phyloP scores from a whole-genome alignment of 495 filamentous ascomycete species.

The Xylaria cubensis region DNA sequence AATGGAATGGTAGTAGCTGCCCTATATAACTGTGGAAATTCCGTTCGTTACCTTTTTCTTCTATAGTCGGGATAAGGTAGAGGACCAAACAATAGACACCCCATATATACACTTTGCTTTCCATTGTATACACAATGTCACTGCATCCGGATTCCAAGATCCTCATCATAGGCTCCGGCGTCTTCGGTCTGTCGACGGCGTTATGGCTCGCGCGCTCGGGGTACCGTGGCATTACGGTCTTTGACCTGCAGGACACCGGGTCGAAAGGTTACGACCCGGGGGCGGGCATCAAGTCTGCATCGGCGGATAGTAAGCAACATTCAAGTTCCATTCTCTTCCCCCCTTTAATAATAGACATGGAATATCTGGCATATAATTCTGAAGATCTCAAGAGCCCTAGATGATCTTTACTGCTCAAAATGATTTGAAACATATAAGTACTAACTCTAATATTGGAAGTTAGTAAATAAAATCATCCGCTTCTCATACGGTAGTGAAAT shows the following conservation, averaged over 20 bases:
- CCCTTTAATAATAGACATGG: not conserved
- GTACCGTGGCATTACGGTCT: slow-evolving; percentile 49
- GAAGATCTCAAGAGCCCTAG: not conserved
- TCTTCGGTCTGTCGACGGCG: slow-evolving; percentile 52
- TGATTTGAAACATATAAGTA: not conserved
- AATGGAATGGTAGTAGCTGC: not conserved
- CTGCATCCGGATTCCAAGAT: slow-evolving; percentile 36
- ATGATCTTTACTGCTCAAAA: not conserved
- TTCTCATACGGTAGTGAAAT: slow-evolving; percentile 48
- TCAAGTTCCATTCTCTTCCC: not conserved
- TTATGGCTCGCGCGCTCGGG: slow-evolving; percentile 50
- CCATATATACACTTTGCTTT: too few relatives aligned
- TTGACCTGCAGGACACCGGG: slow-evolving; percentile 48
- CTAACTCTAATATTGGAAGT: not conserved
- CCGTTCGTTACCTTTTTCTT: not conserved
- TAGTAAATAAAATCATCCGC: slow-evolving; percentile 54
- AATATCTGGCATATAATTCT: not conserved
- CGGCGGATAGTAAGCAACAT: slow-evolving; percentile 35
- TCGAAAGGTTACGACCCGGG: slow-evolving; percentile 29
- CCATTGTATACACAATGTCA: not conserved
- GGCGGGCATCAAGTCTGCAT: slow-evolving; percentile 32
- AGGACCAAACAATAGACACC: not conserved
- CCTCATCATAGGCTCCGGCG: slow-evolving; percentile 53
- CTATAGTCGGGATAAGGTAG: not conserved
- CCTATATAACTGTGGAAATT: not conserved